Base-by-base conservation (phyloP, 805 yeast species). In the Debaryomyces castellii region DNA sequence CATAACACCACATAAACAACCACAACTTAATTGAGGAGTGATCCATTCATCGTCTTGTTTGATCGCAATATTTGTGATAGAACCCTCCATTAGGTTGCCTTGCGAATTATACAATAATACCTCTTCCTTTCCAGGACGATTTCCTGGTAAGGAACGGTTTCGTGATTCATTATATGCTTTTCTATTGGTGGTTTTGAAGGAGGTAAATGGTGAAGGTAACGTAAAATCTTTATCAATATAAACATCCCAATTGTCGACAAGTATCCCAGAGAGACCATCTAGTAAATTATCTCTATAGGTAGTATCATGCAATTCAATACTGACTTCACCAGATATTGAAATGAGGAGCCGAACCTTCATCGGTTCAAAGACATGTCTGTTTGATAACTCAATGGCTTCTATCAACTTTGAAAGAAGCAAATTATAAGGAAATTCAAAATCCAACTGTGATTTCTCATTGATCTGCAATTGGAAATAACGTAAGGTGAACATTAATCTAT, bases 1-100 rank as follows among this genome's bases (percentile, higher is more conserved):
- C 55, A 82, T 80, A 0, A 86, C 89, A 9, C 98, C 97, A 64
- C 89, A 83, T 39, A 92, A 71, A 59, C 96, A 89, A 0, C 98
- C 98, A 11, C 81, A 68, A 1, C 81, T 69, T 24, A 90, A 68
- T n/a, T 74, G 68, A 1, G 99, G 98, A 0, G 98, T 92, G 3
- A 83, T 66, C 92, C 96, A 94, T 22, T 62, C 59, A 37, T 74
- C 78, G 6, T 54, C 57, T 41, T 81, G 62, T 54, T 60, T 65
- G 34, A 90, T 65, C 0, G 96, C 97, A 9, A 91, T 74, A 55
- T 86, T 89, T 11, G 94, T 82, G 14, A 89, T 83, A 2, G 94
- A 81, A 0, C 96, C 95, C 63, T 92, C 99, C 65, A 84, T 71
- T 12, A 89, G 58, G 46, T 80, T 79, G 6, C 74, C 74, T 1